Percentiles rank a stretch among this genome's conserved stretches.
Conservation (phyloP, 352 stramenopile species). For the Phytophthora crassamura region DNA sequence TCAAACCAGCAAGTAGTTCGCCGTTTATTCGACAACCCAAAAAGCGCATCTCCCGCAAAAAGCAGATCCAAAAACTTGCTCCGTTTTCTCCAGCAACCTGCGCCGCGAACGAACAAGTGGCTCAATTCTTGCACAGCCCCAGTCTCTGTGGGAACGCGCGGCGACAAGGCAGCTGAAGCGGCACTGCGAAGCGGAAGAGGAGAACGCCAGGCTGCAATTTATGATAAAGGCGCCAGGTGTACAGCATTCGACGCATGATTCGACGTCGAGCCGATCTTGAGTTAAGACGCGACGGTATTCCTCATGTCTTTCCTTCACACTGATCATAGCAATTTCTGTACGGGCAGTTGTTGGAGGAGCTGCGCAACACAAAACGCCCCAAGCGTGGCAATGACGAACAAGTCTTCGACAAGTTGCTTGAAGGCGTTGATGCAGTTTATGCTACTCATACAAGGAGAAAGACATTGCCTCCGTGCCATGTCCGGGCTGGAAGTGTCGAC, state of each 20-base stretch:
- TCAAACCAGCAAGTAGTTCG: neutral
- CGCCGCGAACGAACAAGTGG: neutral
- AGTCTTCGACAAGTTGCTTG: constrained; percentile 4
- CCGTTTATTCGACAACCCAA: neutral
- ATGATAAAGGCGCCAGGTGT: neutral
- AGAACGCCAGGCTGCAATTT: constrained; percentile 7
- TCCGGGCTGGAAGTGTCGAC: neutral
- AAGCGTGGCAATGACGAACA: neutral
- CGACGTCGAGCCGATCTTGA: constrained; percentile 6
- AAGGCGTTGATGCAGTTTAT: constrained; percentile 1
- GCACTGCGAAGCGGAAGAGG: neutral
- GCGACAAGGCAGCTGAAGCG: constrained; percentile 2
- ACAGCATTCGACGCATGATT: constrained; percentile 6
- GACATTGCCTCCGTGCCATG: neutral
- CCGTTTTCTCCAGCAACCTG: neutral
- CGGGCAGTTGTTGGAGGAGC: constrained; percentile 1
- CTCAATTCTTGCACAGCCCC: neutral
- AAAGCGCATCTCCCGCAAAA: constrained; percentile 5
- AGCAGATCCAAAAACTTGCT: constrained; percentile 12
- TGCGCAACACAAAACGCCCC: neutral
- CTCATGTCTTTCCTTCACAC: too few relatives aligned
- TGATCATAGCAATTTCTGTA: neutral
- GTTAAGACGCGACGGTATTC: neutral
- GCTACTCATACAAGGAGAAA: neutral
- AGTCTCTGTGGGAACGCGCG: constrained; percentile 5